phyloP scores from a whole-genome alignment of 202 grass and related monocot genomes.

The Hordeum pubiflorum region DNA sequence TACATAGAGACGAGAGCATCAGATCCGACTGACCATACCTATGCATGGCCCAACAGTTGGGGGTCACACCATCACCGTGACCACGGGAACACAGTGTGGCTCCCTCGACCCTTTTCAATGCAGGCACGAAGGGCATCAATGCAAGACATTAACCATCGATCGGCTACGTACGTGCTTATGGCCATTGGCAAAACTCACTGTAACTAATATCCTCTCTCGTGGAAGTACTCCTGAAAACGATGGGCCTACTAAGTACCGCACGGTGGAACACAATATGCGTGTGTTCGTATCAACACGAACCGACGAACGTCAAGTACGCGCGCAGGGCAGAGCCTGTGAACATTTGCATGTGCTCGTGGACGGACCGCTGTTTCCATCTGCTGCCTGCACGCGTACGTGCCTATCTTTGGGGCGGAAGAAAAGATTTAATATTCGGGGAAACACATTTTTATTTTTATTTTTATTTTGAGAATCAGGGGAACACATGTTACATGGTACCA shows the following conservation, averaged over 20 bases:
- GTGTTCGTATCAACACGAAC: neutral
- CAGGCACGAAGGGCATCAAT: neutral
- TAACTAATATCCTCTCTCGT: neutral
- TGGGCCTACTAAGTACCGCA: neutral
- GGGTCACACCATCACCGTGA: slow-evolving; percentile 11
- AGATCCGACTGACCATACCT: too few species aligned
- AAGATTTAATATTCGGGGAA: neutral
- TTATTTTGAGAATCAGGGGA: too few species aligned
- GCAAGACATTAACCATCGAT: neutral
- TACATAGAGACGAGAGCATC: neutral
- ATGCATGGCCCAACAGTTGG: neutral
- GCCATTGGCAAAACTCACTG: neutral
- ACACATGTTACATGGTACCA: too few species aligned
- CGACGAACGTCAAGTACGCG: neutral
- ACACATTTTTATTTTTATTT: too few species aligned
- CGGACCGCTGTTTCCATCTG: neutral
- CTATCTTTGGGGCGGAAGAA: neutral
- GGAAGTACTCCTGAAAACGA: neutral
- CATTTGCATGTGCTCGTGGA: neutral
- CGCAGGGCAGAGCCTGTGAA: neutral
- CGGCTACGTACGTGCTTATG: neutral
- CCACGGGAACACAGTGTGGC: neutral
- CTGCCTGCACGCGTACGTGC: neutral
- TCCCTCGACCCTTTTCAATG: neutral
- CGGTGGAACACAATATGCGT: neutral